Percentiles rank a stretch among this genome's conserved stretches.
Conservation (phyloP, 139 green algal genomes). For the Astrephomene gubernaculifera region DNA sequence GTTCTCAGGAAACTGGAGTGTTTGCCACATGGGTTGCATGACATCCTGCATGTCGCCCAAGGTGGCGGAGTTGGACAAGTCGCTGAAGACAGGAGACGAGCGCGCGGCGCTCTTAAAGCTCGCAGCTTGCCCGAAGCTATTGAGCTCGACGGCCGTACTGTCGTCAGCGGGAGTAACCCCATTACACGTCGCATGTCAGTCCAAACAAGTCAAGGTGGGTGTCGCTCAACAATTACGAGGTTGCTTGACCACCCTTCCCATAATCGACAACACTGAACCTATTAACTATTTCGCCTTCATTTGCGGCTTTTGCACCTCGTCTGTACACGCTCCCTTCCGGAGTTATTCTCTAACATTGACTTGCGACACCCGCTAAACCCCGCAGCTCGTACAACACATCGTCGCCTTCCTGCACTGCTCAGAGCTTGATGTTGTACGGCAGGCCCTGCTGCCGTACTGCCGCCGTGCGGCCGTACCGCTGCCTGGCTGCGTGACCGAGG, state of each 20-base stretch:
- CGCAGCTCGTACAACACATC: neutral
- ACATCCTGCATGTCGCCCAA: neutral
- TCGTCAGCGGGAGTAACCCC: neutral
- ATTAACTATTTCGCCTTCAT: neutral
- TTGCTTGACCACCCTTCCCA: neutral
- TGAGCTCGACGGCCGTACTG: neutral
- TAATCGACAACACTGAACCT: neutral
- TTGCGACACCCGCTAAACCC: neutral
- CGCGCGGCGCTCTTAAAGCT: neutral
- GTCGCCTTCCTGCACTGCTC: neutral
- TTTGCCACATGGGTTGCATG: neutral
- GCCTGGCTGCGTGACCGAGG: neutral
- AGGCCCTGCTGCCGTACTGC: slow-evolving; percentile 31
- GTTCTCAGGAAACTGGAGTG: no score
- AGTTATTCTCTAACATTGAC: neutral
- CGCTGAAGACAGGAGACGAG: neutral
- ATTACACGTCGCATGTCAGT: neutral
- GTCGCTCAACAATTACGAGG: neutral
- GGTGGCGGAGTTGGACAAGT: neutral
- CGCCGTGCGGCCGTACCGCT: neutral
- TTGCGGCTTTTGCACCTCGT: neutral
- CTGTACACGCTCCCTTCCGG: neutral
- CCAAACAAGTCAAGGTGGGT: neutral
- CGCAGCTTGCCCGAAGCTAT: neutral
- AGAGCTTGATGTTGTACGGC: neutral